Evolutionary conservation across 108 stramenopile genomes (phyloP).

Genomic region (Craspedostauros australis): DNA sequence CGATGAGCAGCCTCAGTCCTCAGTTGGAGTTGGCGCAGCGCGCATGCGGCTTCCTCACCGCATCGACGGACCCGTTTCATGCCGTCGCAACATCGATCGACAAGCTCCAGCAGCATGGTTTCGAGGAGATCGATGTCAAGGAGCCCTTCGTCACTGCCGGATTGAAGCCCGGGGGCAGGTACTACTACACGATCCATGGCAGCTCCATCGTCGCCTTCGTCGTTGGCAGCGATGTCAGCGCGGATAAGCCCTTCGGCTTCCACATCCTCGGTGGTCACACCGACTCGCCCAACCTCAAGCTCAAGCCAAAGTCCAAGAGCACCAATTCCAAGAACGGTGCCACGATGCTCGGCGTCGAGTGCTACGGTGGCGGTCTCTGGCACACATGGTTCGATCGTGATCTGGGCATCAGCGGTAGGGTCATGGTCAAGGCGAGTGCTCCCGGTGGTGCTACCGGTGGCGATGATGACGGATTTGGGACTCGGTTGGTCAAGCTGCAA

Average conservation of each 20-base stretch:
- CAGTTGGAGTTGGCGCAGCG: constrained; percentile 67
- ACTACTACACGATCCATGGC: constrained; percentile 90
- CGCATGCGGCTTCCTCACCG: constrained; percentile 59
- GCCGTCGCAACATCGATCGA: constrained; percentile 52
- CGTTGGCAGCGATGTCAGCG: constrained; percentile 66
- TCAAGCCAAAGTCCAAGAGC: constrained; percentile 77
- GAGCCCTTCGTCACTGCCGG: constrained; percentile 29
- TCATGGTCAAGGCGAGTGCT: constrained; percentile 33
- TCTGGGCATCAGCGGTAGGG: constrained; percentile 60
- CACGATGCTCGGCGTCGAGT: constrained; percentile 67
- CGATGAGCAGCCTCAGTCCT: too few relatives aligned
- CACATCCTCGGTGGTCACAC: constrained; percentile 83
- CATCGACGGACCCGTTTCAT: constrained; percentile 74
- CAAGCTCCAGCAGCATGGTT: constrained; percentile 54
- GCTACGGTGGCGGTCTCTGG: constrained; percentile 83
- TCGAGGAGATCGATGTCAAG: constrained; percentile 36
- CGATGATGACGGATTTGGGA: constrained; percentile 26
- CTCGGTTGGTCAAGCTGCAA: constrained; percentile 54
- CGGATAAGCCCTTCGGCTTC: constrained; percentile 56
- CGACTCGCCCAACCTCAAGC: constrained; percentile 85
- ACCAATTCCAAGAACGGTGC: constrained; percentile 31
- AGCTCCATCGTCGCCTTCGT: constrained; percentile 91
- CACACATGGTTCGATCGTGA: constrained; percentile 84
- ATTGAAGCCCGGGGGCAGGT: constrained; percentile 75
- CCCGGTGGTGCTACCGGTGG: constrained; percentile 19